Base-by-base conservation (phyloP, 1,284 basidiomycete species). In the Trichosporon ovoides region DNA sequence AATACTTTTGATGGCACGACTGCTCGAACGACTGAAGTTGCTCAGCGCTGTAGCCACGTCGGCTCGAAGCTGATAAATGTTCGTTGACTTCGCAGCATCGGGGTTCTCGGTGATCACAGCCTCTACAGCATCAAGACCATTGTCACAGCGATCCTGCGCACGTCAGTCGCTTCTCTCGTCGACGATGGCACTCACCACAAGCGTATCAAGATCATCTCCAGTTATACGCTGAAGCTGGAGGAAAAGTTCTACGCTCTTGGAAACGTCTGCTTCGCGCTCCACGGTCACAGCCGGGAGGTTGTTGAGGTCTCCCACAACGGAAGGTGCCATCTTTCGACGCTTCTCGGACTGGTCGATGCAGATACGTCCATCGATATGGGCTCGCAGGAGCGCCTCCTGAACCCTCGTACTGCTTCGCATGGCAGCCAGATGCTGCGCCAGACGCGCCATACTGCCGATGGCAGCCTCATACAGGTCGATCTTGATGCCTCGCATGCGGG, bases 361-460 rank as follows among this genome's bases (percentile, higher is more conserved):
- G 38, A 84, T 70, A 57, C 80, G 82, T 24, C 81, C 83, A 11
- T 85, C 83, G 9, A 82, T 76, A 22, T 84, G 83, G 0, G 87
- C 87, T 66, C 67, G 82, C 18, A 87, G 84, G 34, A 96, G 76
- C 52, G 92, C 88, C 59, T 87, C 85, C 69, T 95, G 91, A 31
- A 96, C 74, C 33, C 84, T 82, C 3, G 88, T 91, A 0, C 91
- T 88, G 59, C 88, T 86, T 48, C 93, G 79, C 58, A 96, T 78
- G 19, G 92, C 91, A 53, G 87, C 91, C 38, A 96, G 77, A 77
- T 96, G 92, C 70, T 97, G 93, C 1, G 89, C 93, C 3, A 97
- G 82, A 16, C 90, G 81, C 60, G 88, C 92, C 68, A 97, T 80
- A 63, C 85, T 87, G 56, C 85, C 85, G 6, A 95, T 85, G 0